Percentiles rank a stretch among this genome's conserved stretches.
Conservation (phyloP, 768 basidiomycete genomes). For the Mycena vitilis region DNA sequence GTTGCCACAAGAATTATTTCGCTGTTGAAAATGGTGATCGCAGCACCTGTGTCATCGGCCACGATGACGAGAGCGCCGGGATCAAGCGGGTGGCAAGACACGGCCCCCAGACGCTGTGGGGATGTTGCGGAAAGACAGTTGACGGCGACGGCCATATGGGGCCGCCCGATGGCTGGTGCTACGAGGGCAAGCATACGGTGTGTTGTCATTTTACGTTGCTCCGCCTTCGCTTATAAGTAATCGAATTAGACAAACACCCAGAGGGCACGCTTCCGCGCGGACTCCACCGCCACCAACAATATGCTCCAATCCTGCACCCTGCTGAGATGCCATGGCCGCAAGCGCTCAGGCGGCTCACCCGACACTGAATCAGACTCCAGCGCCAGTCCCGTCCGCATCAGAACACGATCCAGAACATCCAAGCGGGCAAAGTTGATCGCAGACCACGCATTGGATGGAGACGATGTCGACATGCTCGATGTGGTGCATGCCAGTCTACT, state of each 20-base stretch:
- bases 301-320: conserved; percentile 72
- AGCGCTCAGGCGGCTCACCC: conserved; percentile 41
- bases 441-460: conserved; percentile 20
- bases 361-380: conserved; percentile 30
- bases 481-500: conserved; percentile 18
- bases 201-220: conserved; percentile 11
- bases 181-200: conserved; percentile 84
- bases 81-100: conserved; percentile 71
- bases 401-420: conserved; percentile 30
- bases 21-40: conserved; percentile 81
- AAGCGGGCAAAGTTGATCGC: conserved; percentile 20
- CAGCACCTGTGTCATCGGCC: conserved; percentile 74
- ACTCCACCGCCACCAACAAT: conserved; percentile 75
- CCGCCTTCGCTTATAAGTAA: conserved; percentile 8
- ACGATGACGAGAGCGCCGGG: conserved; percentile 85
- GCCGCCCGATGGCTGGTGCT: conserved; percentile 89
- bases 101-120: too few species aligned
- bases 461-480: conserved; percentile 32
- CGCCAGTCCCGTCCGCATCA: conserved; percentile 34
- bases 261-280: conserved; percentile 83
- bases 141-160: conserved; percentile 86
- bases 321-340: conserved; percentile 64
- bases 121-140: conserved; percentile 78
- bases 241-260: conserved; percentile 75
- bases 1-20: conserved; percentile 78